Evolutionary conservation across 2,329 filamentous ascomycete species (phyloP), one percentile per base, ranked within the genome.

Genomic region (Neocatenulostroma microsporum): DNA sequence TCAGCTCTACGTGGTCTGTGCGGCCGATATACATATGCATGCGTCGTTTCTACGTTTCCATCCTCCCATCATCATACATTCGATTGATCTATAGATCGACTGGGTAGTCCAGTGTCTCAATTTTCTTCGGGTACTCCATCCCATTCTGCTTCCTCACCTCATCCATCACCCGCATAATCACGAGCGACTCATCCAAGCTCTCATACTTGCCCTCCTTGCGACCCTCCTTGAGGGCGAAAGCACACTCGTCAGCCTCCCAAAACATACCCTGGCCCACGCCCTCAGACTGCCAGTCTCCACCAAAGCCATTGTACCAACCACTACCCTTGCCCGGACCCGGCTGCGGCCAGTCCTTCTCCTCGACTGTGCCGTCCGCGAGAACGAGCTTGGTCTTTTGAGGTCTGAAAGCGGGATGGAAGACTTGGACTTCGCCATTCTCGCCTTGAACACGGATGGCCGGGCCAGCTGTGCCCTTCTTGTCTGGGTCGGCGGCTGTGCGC

Each of bases 101-200:
- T 36, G 73, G 73, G 54, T 70, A 76, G 15, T 72, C 62, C 12
- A 64, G 64, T 34, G 65, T 75, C 69, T 83, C 79, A 55, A 84
- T 82, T 58, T 73, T 70, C 45, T 78, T 69, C 2, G 78, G 77
- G 61, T 81, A 83, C 36, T 54, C 67, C 56, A 84, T 60, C 2
- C 70, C 74, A 34, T 73, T 72, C 62, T 82, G 76, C 56, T 63
- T 71, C 51, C 79, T 67, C 10, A 78, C 74, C 61, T 80, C 73
- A 64, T 84, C 80, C 79, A 83, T 82, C 2, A 74, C 69, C 57
- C 88, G 80, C 86, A 94, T 94, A 45, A 94, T 85, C 32, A 79
- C 72, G 37, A 93, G 69, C 54, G 82, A 89, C 71, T 94, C 87
- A 30, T 76, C 71, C 68, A 76, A 75, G 14, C 80, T 76, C 61